Base-by-base conservation (phyloP, 2,329 filamentous ascomycete species). In the Didymella exigua region DNA sequence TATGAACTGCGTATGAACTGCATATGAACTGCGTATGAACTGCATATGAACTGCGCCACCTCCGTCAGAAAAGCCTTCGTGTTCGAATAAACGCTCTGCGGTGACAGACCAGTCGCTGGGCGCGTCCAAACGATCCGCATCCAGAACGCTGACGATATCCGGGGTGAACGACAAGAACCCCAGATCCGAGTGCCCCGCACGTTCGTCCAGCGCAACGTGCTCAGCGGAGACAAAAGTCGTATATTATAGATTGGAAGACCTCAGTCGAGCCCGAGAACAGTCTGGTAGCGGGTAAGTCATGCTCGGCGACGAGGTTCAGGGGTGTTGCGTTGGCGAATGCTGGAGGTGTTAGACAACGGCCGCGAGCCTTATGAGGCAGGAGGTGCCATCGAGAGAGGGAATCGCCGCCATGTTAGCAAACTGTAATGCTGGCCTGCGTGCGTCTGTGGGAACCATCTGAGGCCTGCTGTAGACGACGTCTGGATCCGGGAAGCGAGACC, bases 191-290 rank as follows among this genome's bases (percentile, higher is more conserved):
- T 11, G 30, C 21, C 36, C 13, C 30, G 37, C 23, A 42, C 19
- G 38, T 7, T 14, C 16, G 33, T 23, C 46, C n/a, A 34, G 30
- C 26, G 42, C 21, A 49, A 21, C 23, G 23, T 36, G 38, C 38
- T 30, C 38, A 10, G 19, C 23, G 18, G 29, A 36, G 30, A 30
- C 47, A 2, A 37, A 21, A 14, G 23, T 49, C 29, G 24, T 61
- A 61, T 63, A 60, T 54, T 51, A 57, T 61, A 63, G 30, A 63
- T 63, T 63, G 54, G 19, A 56, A 54, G 59, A 54, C 59, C 31
- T 41, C 30, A 54, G 49, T 59, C 59, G 56, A 63, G 60, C 58
- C 59, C 58, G 19, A 49, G 43, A 26, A 31, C 19, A 31, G 24
- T 48, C 24, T 43, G 47, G 37, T 43, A 29, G 30, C 47, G 47